These are phyloP conservation scores for Ananas comosus DNA, from an alignment of 176 grass and related monocot species.

Conservation along the genomic window DNA sequence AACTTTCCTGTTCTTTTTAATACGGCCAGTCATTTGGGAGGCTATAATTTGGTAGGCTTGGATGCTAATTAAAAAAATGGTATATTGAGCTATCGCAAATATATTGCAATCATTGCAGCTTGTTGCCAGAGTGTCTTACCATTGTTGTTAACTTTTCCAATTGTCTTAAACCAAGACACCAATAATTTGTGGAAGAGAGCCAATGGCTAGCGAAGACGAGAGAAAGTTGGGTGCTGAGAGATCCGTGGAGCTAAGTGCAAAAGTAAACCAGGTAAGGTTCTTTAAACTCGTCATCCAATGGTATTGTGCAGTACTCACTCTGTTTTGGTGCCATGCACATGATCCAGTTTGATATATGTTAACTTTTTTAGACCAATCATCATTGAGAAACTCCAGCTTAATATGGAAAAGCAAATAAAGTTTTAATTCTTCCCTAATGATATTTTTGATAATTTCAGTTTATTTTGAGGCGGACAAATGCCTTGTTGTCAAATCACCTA, in stretches of 20 bases:
- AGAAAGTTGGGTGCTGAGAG: constrained; percentile 82
- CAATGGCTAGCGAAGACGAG: constrained; percentile 60
- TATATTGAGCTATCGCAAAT: background rate
- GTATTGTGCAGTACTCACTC: no score
- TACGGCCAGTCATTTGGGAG: no score
- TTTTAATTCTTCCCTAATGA: constrained; percentile 28
- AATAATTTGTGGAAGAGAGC: constrained; percentile 88
- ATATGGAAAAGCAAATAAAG: constrained; percentile 5
- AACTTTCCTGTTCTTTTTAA: no score
- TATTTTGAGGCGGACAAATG: constrained; percentile 89
- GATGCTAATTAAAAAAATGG: background rate
- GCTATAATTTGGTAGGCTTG: no score
- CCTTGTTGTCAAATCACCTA: constrained; percentile 88
- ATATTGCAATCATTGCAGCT: background rate
- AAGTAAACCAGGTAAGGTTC: constrained; percentile 83
- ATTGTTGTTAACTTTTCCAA: background rate
- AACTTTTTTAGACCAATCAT: background rate
- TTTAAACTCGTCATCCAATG: background rate
- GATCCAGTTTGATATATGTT: no score
- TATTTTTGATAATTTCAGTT: constrained; percentile 48
- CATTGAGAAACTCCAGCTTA: background rate
- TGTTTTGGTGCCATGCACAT: no score
- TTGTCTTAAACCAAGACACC: constrained; percentile 43
- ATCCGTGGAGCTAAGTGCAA: constrained; percentile 78
- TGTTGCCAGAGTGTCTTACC: background rate